Evolutionary conservation across 768 basidiomycete species (phyloP), one percentile per base, ranked within the genome.

Genomic region (Agrocybe praecox): DNA sequence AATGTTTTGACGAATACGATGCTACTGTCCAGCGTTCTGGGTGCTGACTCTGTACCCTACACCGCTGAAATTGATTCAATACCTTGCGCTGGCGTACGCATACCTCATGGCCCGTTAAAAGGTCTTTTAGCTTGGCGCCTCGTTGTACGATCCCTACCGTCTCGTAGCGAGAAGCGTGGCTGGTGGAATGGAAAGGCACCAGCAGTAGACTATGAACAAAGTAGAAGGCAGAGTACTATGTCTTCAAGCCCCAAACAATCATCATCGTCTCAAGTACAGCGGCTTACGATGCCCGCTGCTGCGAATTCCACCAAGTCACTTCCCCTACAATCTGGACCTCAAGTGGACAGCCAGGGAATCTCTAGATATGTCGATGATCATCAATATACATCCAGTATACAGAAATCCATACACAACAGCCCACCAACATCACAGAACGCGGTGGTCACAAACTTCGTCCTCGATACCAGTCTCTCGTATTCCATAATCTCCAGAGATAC

Each of bases 111-210:
- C 15, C 63, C 65, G n/a, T 62, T 72, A 18, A 58, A 54, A 8
- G 71, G 71, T 33, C 65, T 70, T 19, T 57, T 72, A 9, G 69
- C 69, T 14, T 72, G 71, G 71, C 63, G 71, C 19, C 64, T 72
- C 7, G 69, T 70, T 10, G 71, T 70, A 14, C 64, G 65, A 26
- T 47, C 54, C 18, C 60, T 60, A 17, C 40, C 53, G 15, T 18
- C 21, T 17, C 34, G 52, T 24, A 62, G 60, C 21, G 49, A 42
- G 26, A 62, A 61, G 15, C 47, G 56, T 17, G 24, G 54, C n/a
- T 63, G 64, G 60, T 63, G 62, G 66, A 45, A 22, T 45, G 29
- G 43, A n/a, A 49, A 36, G 45, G 18, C 54, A 6, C 36, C 40
- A 26, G 24, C 40, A 29, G 22, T 26, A 19, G 21, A 15, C 24